Evolutionary conservation across 2,329 filamentous ascomycete species (phyloP), one percentile per base, ranked within the genome.

Genomic region (Sordariomycetes sp.): DNA sequence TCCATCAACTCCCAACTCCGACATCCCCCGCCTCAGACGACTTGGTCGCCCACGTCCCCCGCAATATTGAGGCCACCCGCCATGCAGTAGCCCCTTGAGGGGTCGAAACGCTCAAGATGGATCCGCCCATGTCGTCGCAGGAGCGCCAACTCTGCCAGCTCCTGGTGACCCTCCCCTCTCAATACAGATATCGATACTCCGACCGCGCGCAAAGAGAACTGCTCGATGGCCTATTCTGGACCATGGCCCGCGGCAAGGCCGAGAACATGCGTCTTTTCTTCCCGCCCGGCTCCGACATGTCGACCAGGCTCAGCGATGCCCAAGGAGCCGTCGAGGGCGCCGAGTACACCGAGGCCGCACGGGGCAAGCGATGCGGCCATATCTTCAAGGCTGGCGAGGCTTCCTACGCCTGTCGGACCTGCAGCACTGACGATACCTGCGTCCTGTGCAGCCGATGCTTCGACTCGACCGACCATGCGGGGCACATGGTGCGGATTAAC

Each of bases 311-410:
- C 46, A 83, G 88, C 61, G 86, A 90, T 65, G 92, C 92, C 18
- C 95, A 99, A 69, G 93, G 92, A 20, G 90, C 90, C n/a, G 80
- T 90, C 59, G 91, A 96, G 67, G 93, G 94, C 12, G 90, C 93
- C 35, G 95, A 99, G 71, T 99, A 97, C 69, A 94, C 90, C 22
- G 88, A 93, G 64, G 88, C 89, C 7, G 94, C 94, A 16, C 85
- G 90, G 64, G 94, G 95, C 58, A 95, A 95, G 72, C 87, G 91
- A 53, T 99, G 94, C 70, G 95, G 94, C 3, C 95, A 99, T 75
- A 97, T 99, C 62, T 96, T 99, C 79, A 93, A 93, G 73, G 81
- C 83, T 16, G 94, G 93, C 55, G 94, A 99, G 76, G 92, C 91
- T 59, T 93, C 90, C 60, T 99, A 97, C 71, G 82, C 88, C 65